Evolutionary conservation across 2,329 filamentous ascomycete genomes (phyloP), one percentile per base, ranked within the genome.

Genomic region (Scytalidium sp.): DNA sequence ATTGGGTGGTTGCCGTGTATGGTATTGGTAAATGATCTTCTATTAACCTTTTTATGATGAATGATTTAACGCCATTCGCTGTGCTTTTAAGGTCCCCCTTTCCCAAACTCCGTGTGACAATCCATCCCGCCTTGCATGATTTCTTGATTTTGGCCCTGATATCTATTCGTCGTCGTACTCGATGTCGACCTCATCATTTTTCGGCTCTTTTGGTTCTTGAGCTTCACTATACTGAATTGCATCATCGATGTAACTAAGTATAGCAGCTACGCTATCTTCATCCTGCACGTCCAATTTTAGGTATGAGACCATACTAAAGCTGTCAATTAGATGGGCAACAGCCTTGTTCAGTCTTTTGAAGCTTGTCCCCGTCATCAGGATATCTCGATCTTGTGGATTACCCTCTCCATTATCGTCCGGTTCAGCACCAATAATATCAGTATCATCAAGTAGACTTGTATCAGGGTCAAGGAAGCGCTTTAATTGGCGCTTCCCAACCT

Each of bases 271-370:
- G 64, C 93, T 97, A 61, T 97, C 91, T 71, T 97, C 93, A 61
- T 96, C 85, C 57, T 94, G 88, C 22, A 86, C 87, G 64, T 97
- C 89, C 41, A 97, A 75, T 72, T 92, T 90, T 50, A 97, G 75
- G 66, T 96, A 99, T 43, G 89, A 96, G 11, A 99, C 90, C 90
- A 99, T 95, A 72, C 91, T 96, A 72, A 97, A 99, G 69, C 90
- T 94, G 68, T 97, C 94, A 57, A 99, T 96, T 56, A 99, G 74
- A 47, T 88, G 83, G 1, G 89, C 94, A 4, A 99, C 93, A 0
- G 93, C 93, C 53, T 83, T 81, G 66, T 97, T 97, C 57, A 97
- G 73, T 60, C 83, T 80, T 53, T 88, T 81, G 69, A 96, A 97
- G 17, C 88, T 88, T 1, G 82, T 78, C 3, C 93, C 92, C 46